These are phyloP conservation scores for Arthroderma uncinatum DNA, from an alignment of 2,329 filamentous ascomycete species.

Conservation along the genomic window DNA sequence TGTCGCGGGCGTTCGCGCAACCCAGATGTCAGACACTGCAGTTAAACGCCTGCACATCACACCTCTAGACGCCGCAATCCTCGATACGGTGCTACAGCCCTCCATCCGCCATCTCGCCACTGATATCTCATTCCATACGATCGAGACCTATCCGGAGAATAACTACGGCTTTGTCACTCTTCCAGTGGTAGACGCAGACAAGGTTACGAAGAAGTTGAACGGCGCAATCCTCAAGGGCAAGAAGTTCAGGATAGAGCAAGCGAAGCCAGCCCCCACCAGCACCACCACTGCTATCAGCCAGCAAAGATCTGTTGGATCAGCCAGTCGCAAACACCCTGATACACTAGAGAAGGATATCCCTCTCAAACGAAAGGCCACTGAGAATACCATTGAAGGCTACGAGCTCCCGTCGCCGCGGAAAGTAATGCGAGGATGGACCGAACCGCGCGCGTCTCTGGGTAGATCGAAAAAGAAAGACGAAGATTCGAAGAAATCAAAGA, in stretches of 20 bases:
- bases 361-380: constrained; percentile 44
- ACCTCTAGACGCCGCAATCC: constrained; percentile 65
- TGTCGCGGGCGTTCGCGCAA: not conserved
- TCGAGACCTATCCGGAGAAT: constrained; percentile 81
- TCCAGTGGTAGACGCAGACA: constrained; percentile 71
- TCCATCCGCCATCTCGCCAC: constrained; percentile 55
- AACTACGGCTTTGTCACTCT: constrained; percentile 85
- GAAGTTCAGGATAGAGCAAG: constrained; percentile 76
- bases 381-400: constrained; percentile 51
- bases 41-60: constrained; percentile 67
- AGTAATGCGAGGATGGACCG: constrained; percentile 84
- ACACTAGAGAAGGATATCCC: constrained; percentile 30
- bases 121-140: constrained; percentile 75
- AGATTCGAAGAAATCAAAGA: constrained; percentile 46
- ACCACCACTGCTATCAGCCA: not conserved
- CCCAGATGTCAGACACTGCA: constrained; percentile 22
- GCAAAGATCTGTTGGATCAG: constrained; percentile 14
- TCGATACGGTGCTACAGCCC: constrained; percentile 60
- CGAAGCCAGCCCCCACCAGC: constrained; percentile 35
- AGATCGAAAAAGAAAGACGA: constrained; percentile 41
- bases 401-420: constrained; percentile 62
- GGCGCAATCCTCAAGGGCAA: constrained; percentile 71
- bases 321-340: constrained; percentile 28
- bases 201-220: constrained; percentile 80
- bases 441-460: constrained; percentile 39